phyloP scores from a whole-genome alignment of 208 protist species.

The Phytomonas serpens region DNA sequence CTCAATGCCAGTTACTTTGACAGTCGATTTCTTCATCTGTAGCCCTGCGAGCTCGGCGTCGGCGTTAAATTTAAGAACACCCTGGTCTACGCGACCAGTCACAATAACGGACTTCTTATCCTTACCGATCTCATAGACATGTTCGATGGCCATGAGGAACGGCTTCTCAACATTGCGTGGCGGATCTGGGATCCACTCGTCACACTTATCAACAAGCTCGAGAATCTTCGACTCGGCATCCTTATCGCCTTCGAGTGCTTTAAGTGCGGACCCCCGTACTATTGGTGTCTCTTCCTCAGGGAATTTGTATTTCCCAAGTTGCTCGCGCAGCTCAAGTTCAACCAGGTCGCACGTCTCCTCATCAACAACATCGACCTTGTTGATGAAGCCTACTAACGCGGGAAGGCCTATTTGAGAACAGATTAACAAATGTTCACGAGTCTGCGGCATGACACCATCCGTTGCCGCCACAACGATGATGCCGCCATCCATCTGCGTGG shows the following conservation, averaged over 20 bases:
- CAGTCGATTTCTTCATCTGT: slow-evolving; percentile 72
- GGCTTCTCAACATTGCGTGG: slow-evolving; percentile 94
- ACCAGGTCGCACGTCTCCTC: slow-evolving; percentile 95
- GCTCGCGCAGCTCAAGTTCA: slow-evolving; percentile 96
- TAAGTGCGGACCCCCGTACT: slow-evolving; percentile 93
- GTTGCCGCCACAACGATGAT: slow-evolving; percentile 91
- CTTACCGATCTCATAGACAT: slow-evolving; percentile 89
- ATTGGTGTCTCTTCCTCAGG: slow-evolving; percentile 88
- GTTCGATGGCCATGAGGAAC: slow-evolving; percentile 97
- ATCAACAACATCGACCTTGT: slow-evolving; percentile 95
- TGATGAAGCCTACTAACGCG: slow-evolving; percentile 97
- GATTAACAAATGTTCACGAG: slow-evolving; percentile 98
- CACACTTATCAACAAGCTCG: slow-evolving; percentile 89
- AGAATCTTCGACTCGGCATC: slow-evolving; percentile 92
- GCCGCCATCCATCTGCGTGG: slow-evolving; percentile 94
- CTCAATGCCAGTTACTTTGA: slow-evolving; percentile 92
- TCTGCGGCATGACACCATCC: slow-evolving; percentile 98
- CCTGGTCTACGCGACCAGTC: slow-evolving; percentile 93
- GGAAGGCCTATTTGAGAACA: slow-evolving; percentile 96
- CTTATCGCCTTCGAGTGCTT: slow-evolving; percentile 93
- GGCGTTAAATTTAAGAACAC: slow-evolving; percentile 91
- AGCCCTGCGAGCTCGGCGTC: slow-evolving; percentile 96
- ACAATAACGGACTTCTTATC: slow-evolving; percentile 95
- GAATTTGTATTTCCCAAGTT: slow-evolving; percentile 92
- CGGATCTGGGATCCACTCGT: slow-evolving; percentile 92